phyloP scores from a whole-genome alignment of 495 filamentous ascomycete genomes.

The Aspergillus kassunensis region DNA sequence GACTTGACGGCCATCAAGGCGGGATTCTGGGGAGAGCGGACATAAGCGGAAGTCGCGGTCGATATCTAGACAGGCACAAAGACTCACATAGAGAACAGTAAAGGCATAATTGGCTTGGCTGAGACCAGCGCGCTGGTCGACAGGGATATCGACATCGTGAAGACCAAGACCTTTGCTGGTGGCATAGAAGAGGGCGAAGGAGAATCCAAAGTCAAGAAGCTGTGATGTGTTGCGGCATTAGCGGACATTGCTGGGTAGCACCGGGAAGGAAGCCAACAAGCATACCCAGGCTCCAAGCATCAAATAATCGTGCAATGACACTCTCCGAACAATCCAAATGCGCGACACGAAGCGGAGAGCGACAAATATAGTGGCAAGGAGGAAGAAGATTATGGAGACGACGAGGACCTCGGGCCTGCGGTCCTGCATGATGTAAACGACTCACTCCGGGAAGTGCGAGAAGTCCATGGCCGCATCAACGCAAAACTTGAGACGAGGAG shows the following conservation, averaged over 20 bases:
- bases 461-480: constrained; percentile 14
- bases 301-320: constrained; percentile 75
- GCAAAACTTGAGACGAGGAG: neutral
- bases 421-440: constrained; percentile 38
- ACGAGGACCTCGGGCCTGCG: constrained; percentile 65
- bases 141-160: constrained; percentile 62
- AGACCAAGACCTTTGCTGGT: constrained; percentile 68
- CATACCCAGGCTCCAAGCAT: constrained; percentile 80
- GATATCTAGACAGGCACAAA: neutral
- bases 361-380: constrained; percentile 67
- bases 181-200: constrained; percentile 71
- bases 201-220: constrained; percentile 71
- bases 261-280: constrained; percentile 9
- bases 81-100: constrained; percentile 74
- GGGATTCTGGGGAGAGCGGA: constrained; percentile 62
- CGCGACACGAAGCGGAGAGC: constrained; percentile 67
- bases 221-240: constrained; percentile 19
- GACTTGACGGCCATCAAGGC: constrained; percentile 74
- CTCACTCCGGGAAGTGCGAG: constrained; percentile 7
- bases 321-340: constrained; percentile 62
- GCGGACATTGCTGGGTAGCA: neutral
- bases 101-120: constrained; percentile 74
- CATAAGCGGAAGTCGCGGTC: neutral
- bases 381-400: constrained; percentile 68
- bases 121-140: constrained; percentile 42